Conservation (phyloP, 495 filamentous ascomycete species). For the Trichoderma asperelloides region DNA sequence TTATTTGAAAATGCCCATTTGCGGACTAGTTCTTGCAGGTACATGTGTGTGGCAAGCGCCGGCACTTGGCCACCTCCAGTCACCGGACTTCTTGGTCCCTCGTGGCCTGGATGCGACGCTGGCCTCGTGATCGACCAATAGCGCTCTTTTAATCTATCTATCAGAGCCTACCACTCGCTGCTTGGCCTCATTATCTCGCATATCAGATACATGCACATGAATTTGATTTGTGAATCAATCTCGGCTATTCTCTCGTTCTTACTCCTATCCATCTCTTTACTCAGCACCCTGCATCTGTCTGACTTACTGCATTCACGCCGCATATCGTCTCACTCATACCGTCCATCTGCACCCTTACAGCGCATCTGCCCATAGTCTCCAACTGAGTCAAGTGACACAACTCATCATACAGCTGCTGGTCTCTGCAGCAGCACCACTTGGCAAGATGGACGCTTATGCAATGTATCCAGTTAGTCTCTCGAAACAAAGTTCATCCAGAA, state of each 20-base stretch:
- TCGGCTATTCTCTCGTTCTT: not conserved
- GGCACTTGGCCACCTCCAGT: not conserved
- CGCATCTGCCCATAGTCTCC: not conserved
- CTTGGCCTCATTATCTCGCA: not conserved
- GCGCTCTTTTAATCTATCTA: not conserved
- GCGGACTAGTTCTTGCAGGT: not conserved
- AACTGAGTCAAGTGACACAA: not conserved
- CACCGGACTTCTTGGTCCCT: not conserved
- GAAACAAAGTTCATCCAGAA: conserved; percentile 30
- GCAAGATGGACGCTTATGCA: conserved; percentile 40
- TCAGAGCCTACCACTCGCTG: too few species aligned
- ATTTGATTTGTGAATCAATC: not conserved
- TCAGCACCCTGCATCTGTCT: not conserved
- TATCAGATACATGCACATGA: not conserved
- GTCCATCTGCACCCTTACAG: not conserved
- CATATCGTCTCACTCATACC: not conserved
- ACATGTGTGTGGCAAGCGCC: not conserved
- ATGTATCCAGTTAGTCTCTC: conserved; percentile 37
- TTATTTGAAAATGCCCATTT: not conserved
- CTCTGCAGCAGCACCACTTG: not conserved
- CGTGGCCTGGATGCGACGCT: not conserved
- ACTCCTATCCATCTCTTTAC: not conserved
- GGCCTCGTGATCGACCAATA: conserved; percentile 4
- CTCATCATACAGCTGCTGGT: not conserved
- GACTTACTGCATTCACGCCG: not conserved